A percentile compares a stretch with the other conserved stretches of the same genome.
Conservation (phyloP, 1,284 basidiomycete genomes). For the Neolentinus lepideus region DNA sequence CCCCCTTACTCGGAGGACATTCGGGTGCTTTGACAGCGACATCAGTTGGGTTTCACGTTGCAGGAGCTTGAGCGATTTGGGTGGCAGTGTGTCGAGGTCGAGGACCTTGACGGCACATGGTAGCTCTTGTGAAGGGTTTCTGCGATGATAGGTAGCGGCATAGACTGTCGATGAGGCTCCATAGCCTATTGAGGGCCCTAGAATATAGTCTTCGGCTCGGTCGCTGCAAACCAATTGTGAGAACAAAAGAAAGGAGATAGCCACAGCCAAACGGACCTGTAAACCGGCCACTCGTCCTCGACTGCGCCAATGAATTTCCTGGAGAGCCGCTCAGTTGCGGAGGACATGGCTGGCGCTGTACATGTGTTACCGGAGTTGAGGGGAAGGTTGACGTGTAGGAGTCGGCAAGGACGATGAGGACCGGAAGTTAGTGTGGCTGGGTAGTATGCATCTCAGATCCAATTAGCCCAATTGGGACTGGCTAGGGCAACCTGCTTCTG, state of each 20-base stretch:
- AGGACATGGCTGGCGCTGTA: slow-evolving; percentile 1
- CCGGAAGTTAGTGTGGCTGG: not conserved
- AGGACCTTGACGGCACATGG: slow-evolving; percentile 85
- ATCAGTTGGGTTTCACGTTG: slow-evolving; percentile 86
- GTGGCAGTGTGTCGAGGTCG: slow-evolving; percentile 75
- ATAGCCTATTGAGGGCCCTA: slow-evolving; percentile 73
- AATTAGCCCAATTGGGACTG: not conserved
- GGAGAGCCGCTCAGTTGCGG: slow-evolving; percentile 15
- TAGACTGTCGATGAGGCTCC: slow-evolving; percentile 87
- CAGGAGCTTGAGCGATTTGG: slow-evolving; percentile 58
- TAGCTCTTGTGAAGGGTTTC: slow-evolving; percentile 23
- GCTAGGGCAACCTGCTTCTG: too few relatives aligned
- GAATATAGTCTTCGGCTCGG: slow-evolving; percentile 59
- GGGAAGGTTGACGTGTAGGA: not conserved
- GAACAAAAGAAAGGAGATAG: slow-evolving; percentile 5
- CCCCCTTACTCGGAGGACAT: slow-evolving; percentile 84
- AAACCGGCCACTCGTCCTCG: slow-evolving; percentile 80
- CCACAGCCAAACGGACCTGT: slow-evolving; percentile 40
- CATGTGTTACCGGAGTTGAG: slow-evolving; percentile 6
- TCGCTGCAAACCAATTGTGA: slow-evolving; percentile 39
- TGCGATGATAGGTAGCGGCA: slow-evolving; percentile 57
- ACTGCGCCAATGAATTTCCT: slow-evolving; percentile 64
- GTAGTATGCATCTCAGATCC: not conserved
- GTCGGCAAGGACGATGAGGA: not conserved
- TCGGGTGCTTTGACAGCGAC: slow-evolving; percentile 91